Evolutionary conservation across 2,329 filamentous ascomycete genomes (phyloP), one percentile per base, ranked within the genome.

Genomic region (Pseudocercospora fijiensis): DNA sequence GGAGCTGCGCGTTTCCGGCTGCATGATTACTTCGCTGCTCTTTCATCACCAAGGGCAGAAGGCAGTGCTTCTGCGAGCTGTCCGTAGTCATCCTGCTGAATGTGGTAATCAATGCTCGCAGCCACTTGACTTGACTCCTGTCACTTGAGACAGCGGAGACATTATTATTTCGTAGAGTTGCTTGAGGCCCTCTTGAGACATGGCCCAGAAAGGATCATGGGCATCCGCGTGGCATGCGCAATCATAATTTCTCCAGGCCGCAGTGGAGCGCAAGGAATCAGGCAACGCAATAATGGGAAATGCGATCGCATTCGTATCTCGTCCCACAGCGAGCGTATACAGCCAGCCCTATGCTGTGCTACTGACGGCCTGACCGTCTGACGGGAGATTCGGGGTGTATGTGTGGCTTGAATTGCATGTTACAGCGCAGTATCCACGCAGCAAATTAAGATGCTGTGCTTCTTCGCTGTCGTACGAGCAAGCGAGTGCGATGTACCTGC

Each of bases 1-100:
- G 62, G 58, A 53, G 57, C 51, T 41, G 52, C 62, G 62, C 58
- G 52, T 45, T 49, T 58, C 62, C 62, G 62, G 37, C 52, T 58
- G 53, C 58, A 45, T 61, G 62, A 53, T 61, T 55, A 64, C 58
- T 53, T 26, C 16, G 47, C 26, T 51, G 47, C 47, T 51, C 22
- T n/a, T n/a, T n/a, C n/a, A n/a, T n/a, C n/a, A n/a, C n/a, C n/a
- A n/a, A n/a, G n/a, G n/a, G n/a, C 53, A 56, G n/a, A 56, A 10
- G 53, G 53, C 53, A 41, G 53, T 56, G 53, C 53, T 56, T 56
- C 37, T 56, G 53, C 53, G 28, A 56, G 53, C 53, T 56, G 53
- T 41, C n/a, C 53, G 53, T 37, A 22, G 18, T 41, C 18, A 30
- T 56, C 13, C 53, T 41, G n/a, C n/a, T 20, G 18, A 37, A 18